Percentiles rank a stretch among this genome's conserved stretches.
phyloP scores from a whole-genome alignment of 1,284 basidiomycete species.

The Thecaphora thlaspeos region DNA sequence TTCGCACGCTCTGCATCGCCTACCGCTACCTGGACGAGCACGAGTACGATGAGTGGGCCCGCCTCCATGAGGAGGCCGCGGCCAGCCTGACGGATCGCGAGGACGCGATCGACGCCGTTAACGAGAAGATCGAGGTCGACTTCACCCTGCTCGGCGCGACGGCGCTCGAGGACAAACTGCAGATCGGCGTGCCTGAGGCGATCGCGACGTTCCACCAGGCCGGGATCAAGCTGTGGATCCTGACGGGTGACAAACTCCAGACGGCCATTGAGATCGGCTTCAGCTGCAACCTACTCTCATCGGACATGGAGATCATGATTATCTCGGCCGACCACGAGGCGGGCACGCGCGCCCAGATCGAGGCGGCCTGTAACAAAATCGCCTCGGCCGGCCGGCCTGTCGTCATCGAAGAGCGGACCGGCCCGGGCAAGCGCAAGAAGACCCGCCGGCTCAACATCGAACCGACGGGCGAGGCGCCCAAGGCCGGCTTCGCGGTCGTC shows the following conservation, averaged over 20 bases:
- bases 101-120: slow-evolving; percentile 83
- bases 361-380: slow-evolving; percentile 91
- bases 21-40: slow-evolving; percentile 77
- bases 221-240: slow-evolving; percentile 95
- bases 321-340: slow-evolving; percentile 78
- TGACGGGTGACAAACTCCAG: slow-evolving; percentile 94
- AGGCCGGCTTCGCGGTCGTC: slow-evolving; percentile 78
- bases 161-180: slow-evolving; percentile 92
- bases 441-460: slow-evolving; percentile 34
- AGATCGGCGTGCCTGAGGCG: slow-evolving; percentile 92
- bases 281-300: slow-evolving; percentile 40
- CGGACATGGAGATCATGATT: slow-evolving; percentile 80
- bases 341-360: slow-evolving; percentile 79
- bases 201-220: slow-evolving; percentile 88
- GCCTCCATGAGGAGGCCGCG: slow-evolving; percentile 76
- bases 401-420: slow-evolving; percentile 31
- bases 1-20: slow-evolving; percentile 87
- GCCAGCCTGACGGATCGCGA: slow-evolving; percentile 76
- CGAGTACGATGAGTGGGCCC: slow-evolving; percentile 80
- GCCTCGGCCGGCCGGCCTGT: slow-evolving; percentile 72
- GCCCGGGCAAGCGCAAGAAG: slow-evolving; percentile 8
- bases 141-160: slow-evolving; percentile 86
- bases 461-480: slow-evolving; percentile 30
- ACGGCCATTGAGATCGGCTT: slow-evolving; percentile 90
- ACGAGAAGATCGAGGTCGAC: slow-evolving; percentile 77